Evolutionary conservation across 2,329 filamentous ascomycete species (phyloP), one percentile per base, ranked within the genome.

Genomic region (Fusarium buharicum): DNA sequence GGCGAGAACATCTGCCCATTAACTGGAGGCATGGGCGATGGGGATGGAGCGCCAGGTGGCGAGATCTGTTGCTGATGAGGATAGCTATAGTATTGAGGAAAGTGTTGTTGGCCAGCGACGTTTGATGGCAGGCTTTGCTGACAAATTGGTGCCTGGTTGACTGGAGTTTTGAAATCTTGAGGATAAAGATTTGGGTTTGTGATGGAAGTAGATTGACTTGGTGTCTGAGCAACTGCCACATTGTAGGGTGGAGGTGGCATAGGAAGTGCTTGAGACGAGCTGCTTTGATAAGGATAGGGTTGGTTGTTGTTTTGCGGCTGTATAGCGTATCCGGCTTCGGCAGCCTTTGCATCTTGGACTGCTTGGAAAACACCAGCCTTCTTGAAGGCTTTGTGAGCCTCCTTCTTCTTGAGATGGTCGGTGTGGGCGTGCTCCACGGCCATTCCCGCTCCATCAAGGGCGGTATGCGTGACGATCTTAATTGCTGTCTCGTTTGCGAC

Each of bases 371-470:
- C 71, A 2, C 73, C 69, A 1, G 74, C 73, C 2, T 71, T 69
- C n/a, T 67, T 36, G n/a, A 74, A 70, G 0, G 76, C 68, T 40
- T 75, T 76, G 16, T 57, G 18, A 0, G 74, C 69, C 34, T 74
- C 73, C 53, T 75, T 77, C 56, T 75, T 75, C 62, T 73, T 74
- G 8, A 71, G 51, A 50, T 72, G 73, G 6, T 59, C 65, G 1
- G 73, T 76, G 27, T 78, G 75, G 1, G 68, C 69, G 45, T 78
- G 73, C 28, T 78, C 77, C 2, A 75, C 49, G 1, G 68, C 69
- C 64, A 77, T 70, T 1, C 74, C 77, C 2, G 71, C 71, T 0
- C 71, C 75, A 43, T 78, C 77, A 2, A 78, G 63, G 1, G 74
- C 75, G 4, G 71, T 69, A 50, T 79, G 76, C 6, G 71, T 72